Percentiles rank a stretch among this genome's conserved stretches.
These are phyloP conservation scores for Blastomyces silverae DNA, from an alignment of 2,329 filamentous ascomycete species.

Conservation along the genomic window DNA sequence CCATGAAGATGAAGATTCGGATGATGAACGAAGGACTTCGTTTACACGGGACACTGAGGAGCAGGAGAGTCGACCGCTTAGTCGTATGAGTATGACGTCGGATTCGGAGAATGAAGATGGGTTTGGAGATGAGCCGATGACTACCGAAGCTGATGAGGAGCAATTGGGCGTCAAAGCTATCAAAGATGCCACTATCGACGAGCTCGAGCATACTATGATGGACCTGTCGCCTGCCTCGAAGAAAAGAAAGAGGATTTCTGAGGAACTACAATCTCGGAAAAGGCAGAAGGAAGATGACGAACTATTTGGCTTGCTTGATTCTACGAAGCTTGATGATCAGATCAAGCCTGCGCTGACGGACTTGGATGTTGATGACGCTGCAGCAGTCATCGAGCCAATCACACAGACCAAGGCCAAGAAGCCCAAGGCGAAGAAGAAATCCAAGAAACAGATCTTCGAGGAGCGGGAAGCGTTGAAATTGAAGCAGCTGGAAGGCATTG, in stretches of 20 bases:
- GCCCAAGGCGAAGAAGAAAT: conserved; percentile 62
- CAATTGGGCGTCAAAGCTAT: conserved; percentile 18
- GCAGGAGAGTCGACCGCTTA: conserved; percentile 71
- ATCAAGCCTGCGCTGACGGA: conserved; percentile 47
- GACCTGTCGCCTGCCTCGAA: conserved; percentile 18
- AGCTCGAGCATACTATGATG: conserved; percentile 25
- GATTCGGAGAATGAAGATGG: conserved; percentile 50
- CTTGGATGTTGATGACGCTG: conserved; percentile 40
- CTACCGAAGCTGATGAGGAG: conserved; percentile 24
- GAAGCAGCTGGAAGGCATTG: conserved; percentile 20
- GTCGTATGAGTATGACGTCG: conserved; percentile 55
- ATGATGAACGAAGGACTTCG: conserved; percentile 68
- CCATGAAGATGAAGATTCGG: conserved; percentile 75
- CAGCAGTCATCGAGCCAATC: conserved; percentile 32
- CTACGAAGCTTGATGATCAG: conserved; percentile 35
- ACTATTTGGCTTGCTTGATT: conserved; percentile 57
- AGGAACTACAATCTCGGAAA: conserved; percentile 54
- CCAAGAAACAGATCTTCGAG: conserved; percentile 69
- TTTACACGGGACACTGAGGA: conserved; percentile 74
- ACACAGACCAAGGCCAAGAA: conserved; percentile 41
- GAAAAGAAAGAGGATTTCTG: conserved; percentile 30
- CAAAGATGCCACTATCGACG: conserved; percentile 25
- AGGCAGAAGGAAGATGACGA: conserved; percentile 79
- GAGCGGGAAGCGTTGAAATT: conserved; percentile 54
- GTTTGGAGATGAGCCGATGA: conserved; percentile 25